Percentiles rank a stretch among this genome's conserved stretches.
These are phyloP conservation scores for Aspergillus puulaauensis DNA, from an alignment of 2,329 filamentous ascomycete genomes.

Conservation along the genomic window DNA sequence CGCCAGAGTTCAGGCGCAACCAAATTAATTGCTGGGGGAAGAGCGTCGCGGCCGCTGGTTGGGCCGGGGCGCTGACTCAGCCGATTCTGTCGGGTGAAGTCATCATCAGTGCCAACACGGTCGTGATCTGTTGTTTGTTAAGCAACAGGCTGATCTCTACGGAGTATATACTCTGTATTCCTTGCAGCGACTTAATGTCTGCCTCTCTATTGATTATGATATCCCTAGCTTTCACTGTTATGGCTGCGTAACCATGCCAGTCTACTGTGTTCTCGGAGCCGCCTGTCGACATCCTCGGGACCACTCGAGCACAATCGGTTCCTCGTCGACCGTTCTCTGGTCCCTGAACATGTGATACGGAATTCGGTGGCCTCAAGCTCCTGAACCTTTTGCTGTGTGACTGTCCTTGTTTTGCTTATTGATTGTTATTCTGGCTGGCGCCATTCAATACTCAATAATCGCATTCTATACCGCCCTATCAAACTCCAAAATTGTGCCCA, in stretches of 20 bases:
- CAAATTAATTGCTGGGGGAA: slow-evolving; percentile 12
- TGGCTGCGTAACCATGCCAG: background rate
- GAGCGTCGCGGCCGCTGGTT: slow-evolving; percentile 16
- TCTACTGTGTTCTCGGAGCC: background rate
- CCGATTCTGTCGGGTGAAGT: slow-evolving; percentile 39
- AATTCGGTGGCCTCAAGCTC: background rate
- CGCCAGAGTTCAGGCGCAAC: slow-evolving; percentile 2
- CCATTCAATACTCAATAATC: background rate
- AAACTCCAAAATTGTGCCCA: background rate
- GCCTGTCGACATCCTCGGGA: background rate
- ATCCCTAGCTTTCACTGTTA: background rate
- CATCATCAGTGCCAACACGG: slow-evolving; percentile 15
- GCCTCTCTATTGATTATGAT: background rate
- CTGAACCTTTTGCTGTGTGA: background rate
- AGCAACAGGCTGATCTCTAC: background rate
- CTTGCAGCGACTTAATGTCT: background rate
- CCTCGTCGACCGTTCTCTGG: background rate
- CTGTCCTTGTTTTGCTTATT: background rate
- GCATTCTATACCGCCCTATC: background rate
- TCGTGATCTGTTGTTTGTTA: background rate
- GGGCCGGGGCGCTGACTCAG: slow-evolving; percentile 23
- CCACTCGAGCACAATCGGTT: background rate
- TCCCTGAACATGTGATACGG: background rate
- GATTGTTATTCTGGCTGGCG: background rate
- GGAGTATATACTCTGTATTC: background rate